These are phyloP conservation scores for Verticillium isaacii DNA, from an alignment of 2,329 filamentous ascomycete species.

Conservation along the genomic window DNA sequence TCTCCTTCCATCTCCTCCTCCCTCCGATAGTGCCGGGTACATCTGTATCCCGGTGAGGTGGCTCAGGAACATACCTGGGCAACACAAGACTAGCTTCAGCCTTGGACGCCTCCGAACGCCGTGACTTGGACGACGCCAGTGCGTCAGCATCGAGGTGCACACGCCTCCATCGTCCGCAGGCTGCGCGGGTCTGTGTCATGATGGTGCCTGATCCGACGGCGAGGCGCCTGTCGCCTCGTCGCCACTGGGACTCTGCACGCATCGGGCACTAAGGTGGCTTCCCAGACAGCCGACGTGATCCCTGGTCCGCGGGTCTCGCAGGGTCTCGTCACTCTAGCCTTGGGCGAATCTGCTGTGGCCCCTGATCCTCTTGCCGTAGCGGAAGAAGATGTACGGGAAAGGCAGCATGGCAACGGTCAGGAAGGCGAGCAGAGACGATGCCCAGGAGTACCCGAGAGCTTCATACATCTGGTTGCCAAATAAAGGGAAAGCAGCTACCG, in stretches of 20 bases:
- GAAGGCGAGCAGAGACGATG: slow-evolving; percentile 56
- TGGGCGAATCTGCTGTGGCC: slow-evolving; percentile 49
- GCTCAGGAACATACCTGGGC: not conserved
- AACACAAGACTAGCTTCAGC: not conserved
- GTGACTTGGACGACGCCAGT: not conserved
- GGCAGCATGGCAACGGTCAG: slow-evolving; percentile 58
- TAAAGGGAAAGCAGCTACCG: slow-evolving; percentile 65
- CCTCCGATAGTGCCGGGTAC: not conserved
- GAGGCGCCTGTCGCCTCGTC: slow-evolving; percentile 1
- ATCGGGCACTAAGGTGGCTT: not conserved
- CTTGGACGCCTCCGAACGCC: not conserved
- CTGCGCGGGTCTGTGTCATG: not conserved
- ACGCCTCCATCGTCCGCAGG: not conserved
- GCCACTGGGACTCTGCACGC: not conserved
- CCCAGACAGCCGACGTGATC: not conserved
- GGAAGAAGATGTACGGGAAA: slow-evolving; percentile 60
- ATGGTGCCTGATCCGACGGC: slow-evolving; percentile 2
- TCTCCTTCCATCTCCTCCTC: not conserved
- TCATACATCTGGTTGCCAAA: slow-evolving; percentile 73
- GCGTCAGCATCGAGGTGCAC: not conserved
- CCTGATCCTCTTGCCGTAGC: slow-evolving; percentile 53
- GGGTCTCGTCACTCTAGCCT: not conserved
- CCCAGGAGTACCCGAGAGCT: slow-evolving; percentile 66
- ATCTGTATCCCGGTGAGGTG: not conserved
- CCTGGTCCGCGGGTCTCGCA: not conserved